phyloP scores from a whole-genome alignment of 345 rosid species.

The Heritiera littoralis region DNA sequence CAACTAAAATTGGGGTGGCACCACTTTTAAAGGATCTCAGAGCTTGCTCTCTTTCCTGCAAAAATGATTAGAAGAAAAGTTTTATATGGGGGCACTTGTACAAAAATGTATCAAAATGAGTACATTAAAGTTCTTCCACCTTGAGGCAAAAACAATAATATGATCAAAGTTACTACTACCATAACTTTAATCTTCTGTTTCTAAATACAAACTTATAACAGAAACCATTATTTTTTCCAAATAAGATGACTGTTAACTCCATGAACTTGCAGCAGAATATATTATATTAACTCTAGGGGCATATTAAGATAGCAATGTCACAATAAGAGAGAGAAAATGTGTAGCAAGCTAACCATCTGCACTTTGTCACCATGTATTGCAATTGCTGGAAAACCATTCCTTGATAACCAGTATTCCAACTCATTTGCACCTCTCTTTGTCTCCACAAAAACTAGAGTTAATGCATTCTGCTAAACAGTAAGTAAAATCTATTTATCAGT shows the following conservation, averaged over 20 bases:
- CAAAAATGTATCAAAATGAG: not conserved
- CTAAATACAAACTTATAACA: not conserved
- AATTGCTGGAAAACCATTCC: constrained; percentile 88
- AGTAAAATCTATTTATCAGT: not conserved
- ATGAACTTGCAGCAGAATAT: constrained; percentile 50
- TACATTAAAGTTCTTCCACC: not conserved
- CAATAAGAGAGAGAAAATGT: not conserved
- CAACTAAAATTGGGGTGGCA: constrained; percentile 85
- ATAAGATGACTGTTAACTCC: constrained; percentile 52
- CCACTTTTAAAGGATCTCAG: constrained; percentile 86
- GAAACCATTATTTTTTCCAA: constrained; percentile 49
- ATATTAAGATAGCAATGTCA: not conserved
- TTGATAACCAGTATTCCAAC: constrained; percentile 79
- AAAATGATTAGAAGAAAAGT: not conserved
- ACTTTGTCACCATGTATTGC: constrained; percentile 93
- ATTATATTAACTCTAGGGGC: not conserved
- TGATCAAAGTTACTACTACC: constrained; percentile 35
- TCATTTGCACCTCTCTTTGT: constrained; percentile 97
- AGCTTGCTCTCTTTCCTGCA: constrained; percentile 94
- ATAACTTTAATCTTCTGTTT: constrained; percentile 26
- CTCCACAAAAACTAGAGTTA: constrained; percentile 97
- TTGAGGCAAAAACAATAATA: not conserved
- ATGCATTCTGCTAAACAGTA: constrained; percentile 67
- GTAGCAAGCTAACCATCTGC: constrained; percentile 58
- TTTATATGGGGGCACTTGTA: constrained; percentile 23